Evolutionary conservation across 306 rosid species (phyloP).

Genomic region (Pterocarpus macrocarpus): DNA sequence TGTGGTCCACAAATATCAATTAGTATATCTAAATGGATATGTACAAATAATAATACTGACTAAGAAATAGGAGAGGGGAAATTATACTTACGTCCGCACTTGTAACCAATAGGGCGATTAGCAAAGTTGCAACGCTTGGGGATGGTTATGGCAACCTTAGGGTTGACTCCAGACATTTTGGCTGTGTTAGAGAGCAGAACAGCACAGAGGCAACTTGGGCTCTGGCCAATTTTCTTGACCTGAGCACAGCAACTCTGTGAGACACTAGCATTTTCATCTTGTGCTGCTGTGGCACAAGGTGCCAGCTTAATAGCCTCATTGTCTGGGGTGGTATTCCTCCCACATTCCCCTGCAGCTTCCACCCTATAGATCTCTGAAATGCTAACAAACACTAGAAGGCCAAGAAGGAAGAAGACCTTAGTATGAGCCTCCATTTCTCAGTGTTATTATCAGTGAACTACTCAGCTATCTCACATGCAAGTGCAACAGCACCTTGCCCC

Average conservation of each 20-base stretch:
- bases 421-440: slow-evolving; percentile 42
- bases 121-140: slow-evolving; percentile 70
- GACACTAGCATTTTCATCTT: slow-evolving; percentile 55
- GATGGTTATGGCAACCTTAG: slow-evolving; percentile 57
- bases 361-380: slow-evolving; percentile 43
- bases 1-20: too few species aligned
- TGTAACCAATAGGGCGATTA: slow-evolving; percentile 66
- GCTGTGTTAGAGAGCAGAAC: slow-evolving; percentile 63
- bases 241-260: slow-evolving; percentile 56
- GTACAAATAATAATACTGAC: too few species aligned
- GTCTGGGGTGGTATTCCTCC: slow-evolving; percentile 58
- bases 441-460: not conserved
- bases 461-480: not conserved
- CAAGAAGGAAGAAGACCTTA: slow-evolving; percentile 52
- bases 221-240: slow-evolving; percentile 51
- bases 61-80: too few species aligned
- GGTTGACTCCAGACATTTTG: slow-evolving; percentile 52
- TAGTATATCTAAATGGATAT: too few species aligned
- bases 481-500: not conserved
- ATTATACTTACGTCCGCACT: slow-evolving; percentile 62
- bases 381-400: slow-evolving; percentile 49
- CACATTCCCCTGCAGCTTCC: slow-evolving; percentile 64
- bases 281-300: slow-evolving; percentile 59
- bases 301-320: slow-evolving; percentile 59
- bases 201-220: slow-evolving; percentile 61